Evolutionary conservation across 768 basidiomycete species (phyloP).

Genomic region (Panaeolus papilionaceus): DNA sequence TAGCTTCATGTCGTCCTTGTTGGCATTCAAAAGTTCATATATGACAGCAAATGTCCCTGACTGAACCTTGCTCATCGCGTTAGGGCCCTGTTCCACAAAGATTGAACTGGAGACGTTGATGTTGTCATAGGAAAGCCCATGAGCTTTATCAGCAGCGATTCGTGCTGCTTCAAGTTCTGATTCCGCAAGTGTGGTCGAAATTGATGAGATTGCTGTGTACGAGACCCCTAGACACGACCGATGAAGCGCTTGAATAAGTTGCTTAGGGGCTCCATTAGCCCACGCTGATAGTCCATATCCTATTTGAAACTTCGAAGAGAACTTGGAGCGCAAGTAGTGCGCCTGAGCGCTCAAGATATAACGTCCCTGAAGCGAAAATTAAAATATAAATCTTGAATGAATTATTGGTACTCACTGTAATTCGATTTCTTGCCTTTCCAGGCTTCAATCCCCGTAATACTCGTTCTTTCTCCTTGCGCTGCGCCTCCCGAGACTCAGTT

Average conservation of each 20-base stretch:
- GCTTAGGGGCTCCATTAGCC: conserved; percentile 23
- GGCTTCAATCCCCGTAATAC: neutral
- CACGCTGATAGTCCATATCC: conserved; percentile 23
- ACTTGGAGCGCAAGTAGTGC: conserved; percentile 22
- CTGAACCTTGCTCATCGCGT: conserved; percentile 38
- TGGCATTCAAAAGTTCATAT: conserved; percentile 32
- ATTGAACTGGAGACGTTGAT: conserved; percentile 37
- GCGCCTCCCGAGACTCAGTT: conserved; percentile 22
- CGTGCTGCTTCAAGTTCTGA: conserved; percentile 15
- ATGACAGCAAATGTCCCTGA: conserved; percentile 41
- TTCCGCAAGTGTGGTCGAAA: conserved; percentile 19
- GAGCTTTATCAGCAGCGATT: neutral
- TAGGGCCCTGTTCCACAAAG: conserved; percentile 35
- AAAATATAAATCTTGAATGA: neutral
- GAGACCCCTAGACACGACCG: conserved; percentile 18
- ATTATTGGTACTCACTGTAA: conserved; percentile 15
- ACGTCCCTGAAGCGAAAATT: conserved; percentile 16
- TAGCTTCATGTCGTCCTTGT: conserved; percentile 28
- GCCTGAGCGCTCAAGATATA: conserved; percentile 21
- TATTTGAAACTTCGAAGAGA: conserved; percentile 22
- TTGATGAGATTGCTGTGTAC: conserved; percentile 17
- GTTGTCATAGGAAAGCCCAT: conserved; percentile 30
- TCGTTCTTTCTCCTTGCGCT: conserved; percentile 3
- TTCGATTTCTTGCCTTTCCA: conserved; percentile 17
- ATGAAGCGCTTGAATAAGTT: conserved; percentile 24